Conservation (phyloP, 2,329 filamentous ascomycete genomes). For the Monilinia aucupariae region DNA sequence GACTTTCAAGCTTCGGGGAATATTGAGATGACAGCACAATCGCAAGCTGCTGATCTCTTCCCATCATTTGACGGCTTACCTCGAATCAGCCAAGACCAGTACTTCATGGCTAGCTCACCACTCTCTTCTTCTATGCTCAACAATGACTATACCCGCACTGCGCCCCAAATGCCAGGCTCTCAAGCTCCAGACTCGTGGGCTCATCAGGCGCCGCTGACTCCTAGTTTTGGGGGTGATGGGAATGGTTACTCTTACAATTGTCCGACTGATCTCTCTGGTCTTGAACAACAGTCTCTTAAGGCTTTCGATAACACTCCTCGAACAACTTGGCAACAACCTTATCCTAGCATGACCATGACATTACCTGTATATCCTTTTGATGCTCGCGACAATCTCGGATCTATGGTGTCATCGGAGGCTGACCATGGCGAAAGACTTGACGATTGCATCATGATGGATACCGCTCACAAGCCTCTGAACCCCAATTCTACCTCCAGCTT, state of each 20-base stretch:
- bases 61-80: constrained; percentile 30
- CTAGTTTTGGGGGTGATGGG: constrained; percentile 18
- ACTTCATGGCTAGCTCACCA: constrained; percentile 24
- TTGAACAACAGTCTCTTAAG: constrained; percentile 19
- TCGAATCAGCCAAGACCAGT: constrained; percentile 24
- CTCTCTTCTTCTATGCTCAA: constrained; percentile 17
- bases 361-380: constrained; percentile 23
- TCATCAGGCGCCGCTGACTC: constrained; percentile 20
- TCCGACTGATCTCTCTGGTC: constrained; percentile 20
- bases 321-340: constrained; percentile 20
- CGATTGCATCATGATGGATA: constrained; percentile 12
- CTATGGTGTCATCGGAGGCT: background rate
- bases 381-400: constrained; percentile 17
- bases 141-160: constrained; percentile 21
- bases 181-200: constrained; percentile 25
- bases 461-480: constrained; percentile 14
- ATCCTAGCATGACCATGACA: constrained; percentile 19
- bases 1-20: constrained; percentile 26
- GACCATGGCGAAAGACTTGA: constrained; percentile 6
- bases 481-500: constrained; percentile 24
- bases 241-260: constrained; percentile 25
- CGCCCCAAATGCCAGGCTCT: constrained; percentile 4
- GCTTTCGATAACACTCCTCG: constrained; percentile 23
- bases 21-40: constrained; percentile 20
- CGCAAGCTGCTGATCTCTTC: constrained; percentile 21